phyloP scores from a whole-genome alignment of 306 rosid genomes.

The Pachyrhizus erosus region DNA sequence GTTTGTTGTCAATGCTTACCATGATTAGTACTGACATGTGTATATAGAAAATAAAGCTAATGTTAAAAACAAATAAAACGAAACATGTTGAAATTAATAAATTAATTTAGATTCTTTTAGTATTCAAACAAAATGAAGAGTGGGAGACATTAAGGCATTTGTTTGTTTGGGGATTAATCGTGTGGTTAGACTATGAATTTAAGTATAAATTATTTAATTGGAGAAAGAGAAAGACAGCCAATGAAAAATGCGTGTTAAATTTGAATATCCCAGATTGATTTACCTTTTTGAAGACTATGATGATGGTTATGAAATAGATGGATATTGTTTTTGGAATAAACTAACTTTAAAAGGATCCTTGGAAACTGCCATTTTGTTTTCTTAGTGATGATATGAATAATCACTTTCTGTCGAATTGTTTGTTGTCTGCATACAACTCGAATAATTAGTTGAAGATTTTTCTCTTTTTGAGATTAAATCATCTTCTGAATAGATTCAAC shows the following conservation, averaged over 20 bases:
- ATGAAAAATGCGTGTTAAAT: background rate
- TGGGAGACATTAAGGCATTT: background rate
- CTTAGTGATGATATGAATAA: background rate
- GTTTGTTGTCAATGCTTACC: background rate
- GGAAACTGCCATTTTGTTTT: constrained; percentile 16
- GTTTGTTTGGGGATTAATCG: background rate
- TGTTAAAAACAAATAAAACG: background rate
- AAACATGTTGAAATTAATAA: background rate
- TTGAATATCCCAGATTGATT: background rate
- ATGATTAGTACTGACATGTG: background rate
- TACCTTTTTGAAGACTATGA: background rate
- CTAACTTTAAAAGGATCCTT: constrained; percentile 9
- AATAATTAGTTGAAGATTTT: background rate
- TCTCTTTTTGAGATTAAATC: background rate
- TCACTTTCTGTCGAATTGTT: background rate
- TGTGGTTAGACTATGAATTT: background rate
- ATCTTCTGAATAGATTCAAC: constrained; percentile 32
- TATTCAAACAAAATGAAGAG: background rate
- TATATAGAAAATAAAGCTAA: background rate
- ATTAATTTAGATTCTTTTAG: background rate
- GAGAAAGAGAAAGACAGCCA: no score
- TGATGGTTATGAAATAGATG: background rate
- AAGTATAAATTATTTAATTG: background rate
- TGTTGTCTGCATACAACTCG: background rate
- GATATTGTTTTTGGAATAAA: constrained; percentile 1